Evolutionary conservation across 164 flowering plant species (phyloP), one percentile per base, ranked within the genome.

Genomic region (Santalum album): DNA sequence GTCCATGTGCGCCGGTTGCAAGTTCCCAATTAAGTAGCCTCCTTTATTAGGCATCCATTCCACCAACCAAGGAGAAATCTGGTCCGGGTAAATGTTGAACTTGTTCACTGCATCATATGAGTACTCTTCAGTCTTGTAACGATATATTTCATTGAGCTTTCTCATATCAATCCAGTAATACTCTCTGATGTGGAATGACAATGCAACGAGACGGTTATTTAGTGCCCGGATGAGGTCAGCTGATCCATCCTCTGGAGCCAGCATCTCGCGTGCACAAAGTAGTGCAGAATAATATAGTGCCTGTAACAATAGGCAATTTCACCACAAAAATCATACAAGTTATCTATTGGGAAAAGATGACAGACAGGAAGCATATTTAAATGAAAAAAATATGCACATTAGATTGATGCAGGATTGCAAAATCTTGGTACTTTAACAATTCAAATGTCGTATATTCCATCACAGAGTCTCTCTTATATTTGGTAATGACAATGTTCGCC

Each of bases 221-320:
- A 79, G 42, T 17, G 84, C 81, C 26, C 77, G 57, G 19, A 72
- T 47, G 20, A 79, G 78, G 55, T 79, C 79, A 27, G 66, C 69
- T 14, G 79, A 79, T 55, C 72, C 75, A 59, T 79, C 84, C 55
- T 77, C 81, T 27, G 74, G 69, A 19, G 81, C 56, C 56, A 79
- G 81, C 84, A 79, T 79, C 50, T 79, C 84, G 16, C 81, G 75
- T 56, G 81, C 75, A 51, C 75, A 72, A 15, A 70, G 74, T 35
- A 79, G 54, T 0, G 84, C 84, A 12, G 84, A 79, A 49, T 79
- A 74, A 55, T 74, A 79, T 18, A 79, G 59, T 26, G 84, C 77
- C 84, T 79, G 58, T 53, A 66, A 53, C 24, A 35, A 36, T 18
- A 18, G 34, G 34, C 6, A 4, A 29, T 4, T 4, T 29, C 34